Base-by-base conservation (phyloP, 352 stramenopile species). In the Globisporangium nunn region DNA sequence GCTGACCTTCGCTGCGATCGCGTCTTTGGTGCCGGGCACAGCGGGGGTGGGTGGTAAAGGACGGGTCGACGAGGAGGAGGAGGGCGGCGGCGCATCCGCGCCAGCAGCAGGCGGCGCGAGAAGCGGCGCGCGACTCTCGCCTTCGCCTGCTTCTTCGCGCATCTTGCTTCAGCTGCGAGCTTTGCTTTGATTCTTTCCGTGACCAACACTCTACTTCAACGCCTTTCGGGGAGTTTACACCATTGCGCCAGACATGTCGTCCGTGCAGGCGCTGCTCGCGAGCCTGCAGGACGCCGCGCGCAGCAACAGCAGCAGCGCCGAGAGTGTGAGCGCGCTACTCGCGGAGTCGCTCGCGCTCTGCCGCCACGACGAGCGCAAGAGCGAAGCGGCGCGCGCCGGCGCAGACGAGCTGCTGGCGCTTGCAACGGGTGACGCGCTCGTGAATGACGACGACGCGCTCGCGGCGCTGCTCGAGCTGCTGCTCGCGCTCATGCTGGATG, bases 391-490 rank as follows among this genome's bases (percentile, higher is more conserved):
- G 4, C 37, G 17, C 29, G 54, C 59, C 18, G 70, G 68, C 7
- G 33, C 78, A 12, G 74, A 78, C 41, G 52, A 52, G 31, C 59
- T 85, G 30, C 51, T 81, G 53, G 53, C 44, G 30, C 61, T 65
- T 50, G 61, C 55, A 31, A 15, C 37, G 41, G 59, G 63, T 15
- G 57, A 68, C 17, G 23, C 61, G 18, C 48, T 55, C 0, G 40
- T 18, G 10, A 14, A 39, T 3, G 65, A 73, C 41, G 47, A 60
- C 40, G 66, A 75, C 45, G 56, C 67, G 29, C 46, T 75, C 1
- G 70, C 75, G n/a, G 52, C 70, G 51, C 57, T 85, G 41, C 52
- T 87, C 28, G 70, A 85, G 64, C 43, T 87, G 18, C 50, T 87
- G 0, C 55, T 59, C 35, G 37, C 68, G 43, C 61, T 87, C 17